A percentile compares a stretch with the other conserved stretches of the same genome.
phyloP scores from a whole-genome alignment of 441 rosid genomes.

The Syzygium syzygioides region DNA sequence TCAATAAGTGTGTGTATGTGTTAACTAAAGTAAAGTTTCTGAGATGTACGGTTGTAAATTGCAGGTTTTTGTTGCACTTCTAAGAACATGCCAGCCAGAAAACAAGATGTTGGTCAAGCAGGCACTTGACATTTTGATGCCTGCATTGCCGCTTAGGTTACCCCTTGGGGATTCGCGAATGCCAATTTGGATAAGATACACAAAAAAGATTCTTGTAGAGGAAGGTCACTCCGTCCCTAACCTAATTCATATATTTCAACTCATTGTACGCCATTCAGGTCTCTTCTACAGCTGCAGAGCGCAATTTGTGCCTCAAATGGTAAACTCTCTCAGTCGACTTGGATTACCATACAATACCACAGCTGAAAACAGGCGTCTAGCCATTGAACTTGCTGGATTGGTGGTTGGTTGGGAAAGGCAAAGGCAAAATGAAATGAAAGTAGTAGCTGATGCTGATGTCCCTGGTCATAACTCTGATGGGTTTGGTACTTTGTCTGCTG shows the following conservation, averaged over 20 bases:
- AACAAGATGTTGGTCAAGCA: constrained; percentile 96
- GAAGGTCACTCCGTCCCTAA: constrained; percentile 97
- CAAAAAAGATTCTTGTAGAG: constrained; percentile 95
- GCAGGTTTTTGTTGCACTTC: constrained; percentile 99
- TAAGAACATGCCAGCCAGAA: constrained; percentile 96
- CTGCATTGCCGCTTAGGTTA: constrained; percentile 92
- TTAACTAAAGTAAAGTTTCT: neutral
- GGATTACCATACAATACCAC: constrained; percentile 95
- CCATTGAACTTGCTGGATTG: constrained; percentile 98
- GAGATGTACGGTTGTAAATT: constrained; percentile 17
- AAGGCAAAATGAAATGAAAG: constrained; percentile 86
- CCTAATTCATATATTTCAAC: constrained; percentile 97
- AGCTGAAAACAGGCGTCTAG: constrained; percentile 93
- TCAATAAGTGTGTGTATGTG: neutral
- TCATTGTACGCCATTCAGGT: constrained; percentile 93
- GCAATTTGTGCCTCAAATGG: constrained; percentile 99
- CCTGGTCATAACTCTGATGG: constrained; percentile 50
- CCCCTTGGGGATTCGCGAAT: constrained; percentile 95
- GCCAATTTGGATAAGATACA: constrained; percentile 99
- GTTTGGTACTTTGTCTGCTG: constrained; percentile 39
- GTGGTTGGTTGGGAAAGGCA: constrained; percentile 99
- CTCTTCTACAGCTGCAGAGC: constrained; percentile 97
- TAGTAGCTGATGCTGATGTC: constrained; percentile 44
- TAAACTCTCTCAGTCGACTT: constrained; percentile 96
- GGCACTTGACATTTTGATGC: constrained; percentile 98